These are phyloP conservation scores for Haematococcus lacustris DNA, from an alignment of 139 green algal species.

Conservation along the genomic window DNA sequence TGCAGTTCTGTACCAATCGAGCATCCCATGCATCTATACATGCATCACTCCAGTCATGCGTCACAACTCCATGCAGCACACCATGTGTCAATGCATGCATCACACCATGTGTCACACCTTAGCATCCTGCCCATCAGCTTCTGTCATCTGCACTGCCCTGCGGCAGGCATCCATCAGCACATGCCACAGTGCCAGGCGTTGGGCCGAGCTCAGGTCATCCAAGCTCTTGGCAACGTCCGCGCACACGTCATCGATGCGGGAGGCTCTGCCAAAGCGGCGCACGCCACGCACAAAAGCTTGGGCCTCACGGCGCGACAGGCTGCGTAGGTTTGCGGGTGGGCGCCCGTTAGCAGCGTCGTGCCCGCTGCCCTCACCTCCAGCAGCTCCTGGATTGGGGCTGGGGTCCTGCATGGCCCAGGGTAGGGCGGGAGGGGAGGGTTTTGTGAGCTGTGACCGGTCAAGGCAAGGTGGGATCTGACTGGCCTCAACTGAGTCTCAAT, in stretches of 20 bases:
- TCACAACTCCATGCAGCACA: background rate
- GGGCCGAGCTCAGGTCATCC: constrained; percentile 16
- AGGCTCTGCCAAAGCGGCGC: constrained; percentile 40
- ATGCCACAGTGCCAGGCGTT: constrained; percentile 40
- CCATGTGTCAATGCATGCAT: background rate
- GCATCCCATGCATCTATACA: background rate
- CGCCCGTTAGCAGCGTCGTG: background rate
- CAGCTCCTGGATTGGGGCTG: background rate
- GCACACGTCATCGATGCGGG: constrained; percentile 19
- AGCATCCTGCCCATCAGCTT: constrained; percentile 24
- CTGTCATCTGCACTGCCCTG: constrained; percentile 26
- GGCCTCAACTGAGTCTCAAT: background rate
- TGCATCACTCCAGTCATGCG: background rate
- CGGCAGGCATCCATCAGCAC: constrained; percentile 43
- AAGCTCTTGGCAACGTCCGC: constrained; percentile 40
- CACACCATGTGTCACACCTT: constrained; percentile 24
- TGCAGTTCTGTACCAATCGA: background rate
- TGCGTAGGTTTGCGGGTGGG: constrained; percentile 3
- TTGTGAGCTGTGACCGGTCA: background rate
- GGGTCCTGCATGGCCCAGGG: background rate
- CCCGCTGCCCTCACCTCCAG: background rate
- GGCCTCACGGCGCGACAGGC: constrained; percentile 52
- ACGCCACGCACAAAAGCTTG: constrained; percentile 56
- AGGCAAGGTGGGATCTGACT: constrained; percentile 1
- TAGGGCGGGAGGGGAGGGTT: background rate